phyloP scores from a whole-genome alignment of 805 yeast genomes.

The Kuraishia molischiana region DNA sequence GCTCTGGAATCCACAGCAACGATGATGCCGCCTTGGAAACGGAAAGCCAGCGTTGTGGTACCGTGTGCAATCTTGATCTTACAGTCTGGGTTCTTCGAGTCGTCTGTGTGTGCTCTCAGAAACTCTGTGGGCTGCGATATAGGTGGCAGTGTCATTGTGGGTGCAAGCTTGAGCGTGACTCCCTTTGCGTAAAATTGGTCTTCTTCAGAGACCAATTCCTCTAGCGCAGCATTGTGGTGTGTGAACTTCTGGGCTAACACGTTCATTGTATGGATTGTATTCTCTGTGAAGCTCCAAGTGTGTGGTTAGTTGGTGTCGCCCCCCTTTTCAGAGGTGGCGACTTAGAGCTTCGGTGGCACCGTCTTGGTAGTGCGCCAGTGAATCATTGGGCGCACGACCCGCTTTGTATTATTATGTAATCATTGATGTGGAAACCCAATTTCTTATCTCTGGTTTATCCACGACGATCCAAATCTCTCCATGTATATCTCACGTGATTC shows the following conservation, averaged over 20 bases:
- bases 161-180: conserved; percentile 34
- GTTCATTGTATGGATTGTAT: conserved; percentile 14
- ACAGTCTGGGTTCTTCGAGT: conserved; percentile 85
- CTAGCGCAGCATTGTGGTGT: conserved; percentile 6
- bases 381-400: too few relatives aligned
- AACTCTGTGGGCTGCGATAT: conserved; percentile 85
- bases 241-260: conserved; percentile 18
- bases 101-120: conserved; percentile 96
- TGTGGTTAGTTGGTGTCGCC: too few relatives aligned
- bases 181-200: conserved; percentile 6
- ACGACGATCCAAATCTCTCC: too few relatives aligned
- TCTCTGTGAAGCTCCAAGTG: too few relatives aligned
- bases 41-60: conserved; percentile 95
- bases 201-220: conserved; percentile 13
- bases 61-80: conserved; percentile 97
- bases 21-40: conserved; percentile 90
- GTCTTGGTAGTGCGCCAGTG: too few relatives aligned
- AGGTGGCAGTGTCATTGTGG: conserved; percentile 68
- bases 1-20: conserved; percentile 99
- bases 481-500: not conserved
- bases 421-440: too few relatives aligned
- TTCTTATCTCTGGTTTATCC: too few relatives aligned
- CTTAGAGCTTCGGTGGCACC: too few relatives aligned
- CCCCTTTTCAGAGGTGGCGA: too few relatives aligned
- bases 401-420: too few relatives aligned